phyloP scores from a whole-genome alignment of 306 rosid species.

The Rosa chinensis region DNA sequence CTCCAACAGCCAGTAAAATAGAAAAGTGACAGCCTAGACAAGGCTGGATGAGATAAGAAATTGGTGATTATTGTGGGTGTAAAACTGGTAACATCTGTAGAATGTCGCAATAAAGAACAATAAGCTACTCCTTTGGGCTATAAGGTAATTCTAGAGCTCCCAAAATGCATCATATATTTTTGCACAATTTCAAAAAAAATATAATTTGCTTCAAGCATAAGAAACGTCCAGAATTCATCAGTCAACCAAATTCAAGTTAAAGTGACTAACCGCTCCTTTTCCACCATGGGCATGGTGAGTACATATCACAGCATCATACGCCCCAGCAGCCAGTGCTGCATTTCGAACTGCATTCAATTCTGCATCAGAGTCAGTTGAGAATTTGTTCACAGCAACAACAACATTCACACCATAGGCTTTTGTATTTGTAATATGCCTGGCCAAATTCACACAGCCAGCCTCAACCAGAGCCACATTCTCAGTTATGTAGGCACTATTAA shows the following conservation, averaged over 20 bases:
- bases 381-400: conserved; percentile 87
- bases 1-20: conserved; percentile 1
- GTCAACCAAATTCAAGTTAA: not conserved
- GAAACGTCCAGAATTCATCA: not conserved
- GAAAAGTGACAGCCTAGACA: not conserved
- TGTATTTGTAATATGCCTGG: conserved; percentile 71
- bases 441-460: conserved; percentile 92
- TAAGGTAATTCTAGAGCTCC: not conserved
- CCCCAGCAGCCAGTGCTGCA: conserved; percentile 83
- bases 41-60: conserved; percentile 3
- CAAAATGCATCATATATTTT: not conserved
- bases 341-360: conserved; percentile 69
- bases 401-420: conserved; percentile 89
- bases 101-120: not conserved
- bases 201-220: not conserved
- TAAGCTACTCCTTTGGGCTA: not conserved
- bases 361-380: conserved; percentile 86
- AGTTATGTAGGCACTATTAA: conserved; percentile 76
- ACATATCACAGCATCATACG: conserved; percentile 86
- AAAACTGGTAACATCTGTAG: not conserved
- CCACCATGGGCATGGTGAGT: conserved; percentile 98
- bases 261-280: conserved; percentile 85
- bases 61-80: conserved; percentile 4
- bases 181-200: not conserved
- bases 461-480: conserved; percentile 84